Evolutionary conservation across 345 rosid genomes (phyloP).

Genomic region (Chamaenerion angustifolium): DNA sequence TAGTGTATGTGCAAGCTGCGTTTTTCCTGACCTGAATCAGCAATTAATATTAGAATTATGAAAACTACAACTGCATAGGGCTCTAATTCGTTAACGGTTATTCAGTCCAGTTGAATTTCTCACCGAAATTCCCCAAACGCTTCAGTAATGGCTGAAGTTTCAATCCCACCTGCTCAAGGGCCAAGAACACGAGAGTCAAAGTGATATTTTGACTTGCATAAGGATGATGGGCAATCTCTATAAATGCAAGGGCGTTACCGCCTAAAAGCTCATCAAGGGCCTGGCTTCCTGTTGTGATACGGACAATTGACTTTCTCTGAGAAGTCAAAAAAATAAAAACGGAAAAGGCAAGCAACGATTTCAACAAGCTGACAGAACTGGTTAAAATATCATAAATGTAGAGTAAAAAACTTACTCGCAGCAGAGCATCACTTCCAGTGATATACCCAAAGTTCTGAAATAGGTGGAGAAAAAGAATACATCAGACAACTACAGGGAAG

Average conservation of each 20-base stretch:
- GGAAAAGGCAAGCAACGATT: slow-evolving; percentile 2
- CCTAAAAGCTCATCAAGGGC: slow-evolving; percentile 90
- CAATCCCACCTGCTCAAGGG: slow-evolving; percentile 59
- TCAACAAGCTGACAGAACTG: too few species aligned
- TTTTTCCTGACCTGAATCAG: slow-evolving; percentile 70
- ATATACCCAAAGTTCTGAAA: slow-evolving; percentile 75
- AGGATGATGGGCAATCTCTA: not conserved
- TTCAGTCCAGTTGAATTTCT: slow-evolving; percentile 11
- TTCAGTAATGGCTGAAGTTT: slow-evolving; percentile 70
- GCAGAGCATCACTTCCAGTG: slow-evolving; percentile 84
- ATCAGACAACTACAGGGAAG: not conserved
- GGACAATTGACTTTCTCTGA: slow-evolving; percentile 58
- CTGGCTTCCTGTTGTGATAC: slow-evolving; percentile 88
- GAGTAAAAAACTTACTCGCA: slow-evolving; percentile 34
- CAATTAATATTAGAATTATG: not conserved
- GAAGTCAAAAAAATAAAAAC: not conserved
- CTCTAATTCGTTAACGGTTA: too few species aligned
- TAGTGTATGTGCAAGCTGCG: slow-evolving; percentile 77
- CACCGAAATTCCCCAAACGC: slow-evolving; percentile 92
- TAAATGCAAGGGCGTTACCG: slow-evolving; percentile 19
- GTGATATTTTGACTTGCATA: not conserved
- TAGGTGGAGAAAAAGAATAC: not conserved
- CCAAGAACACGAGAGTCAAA: not conserved
- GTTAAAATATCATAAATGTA: not conserved
- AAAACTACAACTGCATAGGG: too few species aligned